Base-by-base conservation (phyloP, 2,329 filamentous ascomycete species). In the Simplicillium aogashimaense region DNA sequence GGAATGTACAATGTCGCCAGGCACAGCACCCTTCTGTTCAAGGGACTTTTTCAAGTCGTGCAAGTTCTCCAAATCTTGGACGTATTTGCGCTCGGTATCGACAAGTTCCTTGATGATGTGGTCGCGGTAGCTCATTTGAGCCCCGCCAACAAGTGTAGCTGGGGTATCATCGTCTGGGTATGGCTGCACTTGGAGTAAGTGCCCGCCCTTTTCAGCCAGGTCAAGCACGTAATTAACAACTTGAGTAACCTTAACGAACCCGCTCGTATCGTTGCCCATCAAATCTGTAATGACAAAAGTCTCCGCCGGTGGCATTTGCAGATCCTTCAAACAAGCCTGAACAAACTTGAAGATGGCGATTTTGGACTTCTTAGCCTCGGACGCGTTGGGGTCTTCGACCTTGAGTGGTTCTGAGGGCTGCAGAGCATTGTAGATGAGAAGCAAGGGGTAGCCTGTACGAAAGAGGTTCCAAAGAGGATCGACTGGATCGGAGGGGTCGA, bases 21-120 rank as follows among this genome's bases (percentile, higher is more conserved):
- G 84, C 47, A 97, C 79, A 30, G 87, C 78, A 30, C 88, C 88
- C 49, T 83, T 88, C 56, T 94, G 84, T 52, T 95, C 88, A 41
- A 97, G 70, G 17, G 83, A 78, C 63, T 86, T 90, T 65, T 95
- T 97, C 55, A 97, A 74, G 37, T 89, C 83, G 58, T 97, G 88
- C 29, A 98, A 63, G 50, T 95, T 90, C 59, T 97, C 90, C 39
- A 98, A 66, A 66, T 98, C 92, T 59, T 97, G 89, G 4, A 97
- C 92, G 52, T 98, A 98, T 63, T 95, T 95, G 46, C 92, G 81
- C 63, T 98, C 92, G 2, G 90, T 97, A 52, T 90, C 86, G 41
- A 98, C 83, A 36, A 98, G 67, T 62, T 98, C 92, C 54, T 84
- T 81, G 34, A 98, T 77, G 45, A 97, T 87, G 59, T 95, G 85